Evolutionary conservation across 768 basidiomycete species (phyloP).

Genomic region (Coprinopsis sp.): DNA sequence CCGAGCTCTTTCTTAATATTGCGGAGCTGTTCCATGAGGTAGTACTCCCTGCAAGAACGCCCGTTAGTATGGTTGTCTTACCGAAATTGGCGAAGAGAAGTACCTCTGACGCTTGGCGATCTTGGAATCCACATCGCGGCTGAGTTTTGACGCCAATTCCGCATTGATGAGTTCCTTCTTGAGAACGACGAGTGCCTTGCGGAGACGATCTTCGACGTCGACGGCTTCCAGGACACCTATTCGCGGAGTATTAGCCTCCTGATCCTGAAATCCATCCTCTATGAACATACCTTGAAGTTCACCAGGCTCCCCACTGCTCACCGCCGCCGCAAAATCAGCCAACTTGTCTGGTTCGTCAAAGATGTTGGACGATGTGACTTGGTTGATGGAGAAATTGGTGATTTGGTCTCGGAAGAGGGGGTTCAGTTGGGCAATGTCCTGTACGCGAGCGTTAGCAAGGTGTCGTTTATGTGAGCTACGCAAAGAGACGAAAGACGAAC

Average conservation of each 20-base stretch:
- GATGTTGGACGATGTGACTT: slow-evolving; percentile 78
- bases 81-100: no score
- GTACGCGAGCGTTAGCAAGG: no score
- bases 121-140: slow-evolving; percentile 89
- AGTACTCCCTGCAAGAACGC: no score
- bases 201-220: slow-evolving; percentile 81
- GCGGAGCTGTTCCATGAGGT: slow-evolving; percentile 94
- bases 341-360: slow-evolving; percentile 98
- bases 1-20: slow-evolving; percentile 96
- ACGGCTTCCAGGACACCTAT: slow-evolving; percentile 87
- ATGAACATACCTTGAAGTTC: slow-evolving; percentile 96
- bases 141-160: slow-evolving; percentile 88
- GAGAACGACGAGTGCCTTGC: slow-evolving; percentile 85
- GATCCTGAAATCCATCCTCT: no score
- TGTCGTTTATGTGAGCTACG: no score
- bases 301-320: slow-evolving; percentile 85
- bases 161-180: slow-evolving; percentile 99
- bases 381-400: slow-evolving; percentile 91
- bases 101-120: slow-evolving; percentile 92
- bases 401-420: slow-evolving; percentile 98
- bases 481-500: no score
- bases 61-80: no score
- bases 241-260: no score
- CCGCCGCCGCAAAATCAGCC: slow-evolving; percentile 95
- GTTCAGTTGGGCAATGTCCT: slow-evolving; percentile 95